These are phyloP conservation scores for Coccomyxa sp. DNA, from an alignment of 139 green algal genomes.

Conservation along the genomic window DNA sequence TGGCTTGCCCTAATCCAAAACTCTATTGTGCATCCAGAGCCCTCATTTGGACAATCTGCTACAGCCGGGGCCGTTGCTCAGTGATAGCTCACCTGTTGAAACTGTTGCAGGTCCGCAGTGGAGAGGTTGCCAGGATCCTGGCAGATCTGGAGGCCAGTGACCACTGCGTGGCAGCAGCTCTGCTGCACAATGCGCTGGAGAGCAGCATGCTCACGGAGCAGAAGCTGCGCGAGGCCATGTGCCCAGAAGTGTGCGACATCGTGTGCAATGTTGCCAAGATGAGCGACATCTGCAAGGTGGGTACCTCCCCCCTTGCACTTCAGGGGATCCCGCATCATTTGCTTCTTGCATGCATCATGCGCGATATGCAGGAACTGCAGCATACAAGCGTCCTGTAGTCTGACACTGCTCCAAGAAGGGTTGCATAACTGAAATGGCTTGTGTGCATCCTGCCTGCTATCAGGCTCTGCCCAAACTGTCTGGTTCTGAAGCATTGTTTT, in stretches of 20 bases:
- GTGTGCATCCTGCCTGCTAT: no score
- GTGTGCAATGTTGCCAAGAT: constrained; percentile 47
- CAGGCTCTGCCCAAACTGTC: no score
- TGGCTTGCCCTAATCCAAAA: background rate
- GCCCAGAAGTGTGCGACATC: constrained; percentile 24
- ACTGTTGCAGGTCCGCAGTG: constrained; percentile 46
- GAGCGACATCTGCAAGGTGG: constrained; percentile 32
- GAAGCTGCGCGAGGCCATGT: constrained; percentile 37
- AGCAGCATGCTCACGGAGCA: constrained; percentile 30
- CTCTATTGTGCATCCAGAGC: background rate
- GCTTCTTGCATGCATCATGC: no score
- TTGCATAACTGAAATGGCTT: no score
- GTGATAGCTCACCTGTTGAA: background rate
- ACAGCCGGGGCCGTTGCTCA: background rate
- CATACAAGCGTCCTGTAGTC: no score
- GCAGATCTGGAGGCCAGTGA: constrained; percentile 64
- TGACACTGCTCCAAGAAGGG: no score
- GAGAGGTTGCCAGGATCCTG: constrained; percentile 46
- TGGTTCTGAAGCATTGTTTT: no score
- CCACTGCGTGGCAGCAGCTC: constrained; percentile 49
- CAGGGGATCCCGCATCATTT: background rate
- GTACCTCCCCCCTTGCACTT: background rate
- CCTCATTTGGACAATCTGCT: background rate
- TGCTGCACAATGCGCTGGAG: constrained; percentile 69
- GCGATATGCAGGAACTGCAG: no score